phyloP scores from a whole-genome alignment of 2,329 filamentous ascomycete species.

The Lachnellula hyalina region DNA sequence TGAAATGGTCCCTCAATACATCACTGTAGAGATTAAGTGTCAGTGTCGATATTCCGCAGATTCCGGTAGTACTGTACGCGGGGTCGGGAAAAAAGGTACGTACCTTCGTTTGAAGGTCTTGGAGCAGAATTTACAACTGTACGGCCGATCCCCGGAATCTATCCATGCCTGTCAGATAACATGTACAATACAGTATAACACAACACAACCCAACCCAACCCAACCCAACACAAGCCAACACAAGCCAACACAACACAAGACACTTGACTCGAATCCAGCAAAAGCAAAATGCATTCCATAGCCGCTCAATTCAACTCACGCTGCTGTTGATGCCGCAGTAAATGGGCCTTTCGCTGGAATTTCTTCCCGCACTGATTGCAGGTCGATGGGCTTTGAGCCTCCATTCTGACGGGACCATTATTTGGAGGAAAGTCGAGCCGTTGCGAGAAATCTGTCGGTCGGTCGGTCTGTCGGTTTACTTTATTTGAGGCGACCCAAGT shows the following conservation, averaged over 20 bases:
- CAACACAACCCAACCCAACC: background rate
- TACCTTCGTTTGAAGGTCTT: constrained; percentile 33
- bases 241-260: background rate
- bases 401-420: constrained; percentile 25
- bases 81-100: background rate
- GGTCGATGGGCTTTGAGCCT: constrained; percentile 30
- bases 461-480: no score
- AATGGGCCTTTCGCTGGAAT: constrained; percentile 32
- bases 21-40: constrained; percentile 17
- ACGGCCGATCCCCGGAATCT: constrained; percentile 30
- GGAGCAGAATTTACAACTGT: constrained; percentile 31
- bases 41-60: constrained; percentile 1
- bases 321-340: constrained; percentile 30
- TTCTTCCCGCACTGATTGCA: constrained; percentile 32
- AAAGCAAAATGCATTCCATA: no score
- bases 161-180: constrained; percentile 7
- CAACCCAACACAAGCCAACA: no score
- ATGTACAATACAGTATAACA: background rate
- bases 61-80: background rate
- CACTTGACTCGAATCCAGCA: no score
- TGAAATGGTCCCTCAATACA: constrained; percentile 32
- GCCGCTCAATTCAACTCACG: constrained; percentile 18
- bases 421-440: constrained; percentile 10
- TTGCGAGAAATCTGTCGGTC: background rate
- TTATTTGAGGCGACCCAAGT: background rate